Base-by-base conservation (phyloP, 169 alveolate species). In the Plasmodium chabaudi region DNA sequence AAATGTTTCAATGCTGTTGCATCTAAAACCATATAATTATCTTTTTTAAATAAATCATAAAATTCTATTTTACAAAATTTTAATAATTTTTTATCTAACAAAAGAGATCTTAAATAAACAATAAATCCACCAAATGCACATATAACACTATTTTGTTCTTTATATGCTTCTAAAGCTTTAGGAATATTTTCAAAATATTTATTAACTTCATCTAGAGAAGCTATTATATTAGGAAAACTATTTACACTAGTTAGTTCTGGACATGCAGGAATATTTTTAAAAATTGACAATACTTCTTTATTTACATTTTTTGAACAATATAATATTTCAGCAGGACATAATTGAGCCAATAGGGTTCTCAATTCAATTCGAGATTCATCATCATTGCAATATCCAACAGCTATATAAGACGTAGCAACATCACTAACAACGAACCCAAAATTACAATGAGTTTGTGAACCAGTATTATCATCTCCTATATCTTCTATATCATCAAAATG, bases 381-480 rank as follows among this genome's bases (percentile, higher is more conserved):
- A 86, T 94, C 96, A 23, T 93, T 92, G 27, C 96, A 87, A 61
- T 94, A 88, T 7, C 97, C 97, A 56, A 96, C 74, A 19, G 94
- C 93, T 42, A 97, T 90, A 60, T 92, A 82, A 13, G 94, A 87
- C 1, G 98, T 97, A 2, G 96, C 89, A 0, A 94, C 91, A 87
- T 97, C 99, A 17, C 95, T 95, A 27, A 97, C 91, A 17, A 94
- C 92, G 27, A 97, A 92, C 1, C 98, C 98, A 72, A 96, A 92
- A 55, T 95, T 94, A 51, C 92, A 87, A 47, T 88, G 74, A n/a
- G 10, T 21, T 57, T 34, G 65, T 5, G 27, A 55, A 0, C 42
- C 42, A 3, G n/a, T 25, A 42, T 47, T 51, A 17, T 39, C 1
- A 25, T 13, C 57, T 15, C 42, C 61, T 9, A 79, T 5, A 53